Conservation (phyloP, 2,329 filamentous ascomycete genomes). For the Plenodomus lindquistii region DNA sequence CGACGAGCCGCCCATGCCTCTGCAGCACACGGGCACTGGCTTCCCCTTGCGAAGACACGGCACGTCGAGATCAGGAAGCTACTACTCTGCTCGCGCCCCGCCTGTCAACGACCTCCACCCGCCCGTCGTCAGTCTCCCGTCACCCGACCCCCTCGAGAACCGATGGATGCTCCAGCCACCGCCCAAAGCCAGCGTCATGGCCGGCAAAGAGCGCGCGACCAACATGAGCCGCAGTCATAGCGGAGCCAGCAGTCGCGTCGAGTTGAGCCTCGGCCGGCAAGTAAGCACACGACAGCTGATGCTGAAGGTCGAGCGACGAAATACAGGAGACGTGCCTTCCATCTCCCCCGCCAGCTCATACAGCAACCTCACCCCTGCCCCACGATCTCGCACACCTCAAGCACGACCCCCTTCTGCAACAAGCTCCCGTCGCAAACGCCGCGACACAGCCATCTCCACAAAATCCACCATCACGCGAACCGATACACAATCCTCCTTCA, state of each 20-base stretch:
- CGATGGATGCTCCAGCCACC: constrained; percentile 94
- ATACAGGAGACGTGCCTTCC: constrained; percentile 40
- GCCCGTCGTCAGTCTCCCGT: constrained; percentile 78
- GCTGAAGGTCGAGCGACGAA: constrained; percentile 40
- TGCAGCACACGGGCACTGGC: constrained; percentile 32
- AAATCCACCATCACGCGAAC: constrained; percentile 23
- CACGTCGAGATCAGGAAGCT: constrained; percentile 39
- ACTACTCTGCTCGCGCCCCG: constrained; percentile 56
- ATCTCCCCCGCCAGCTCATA: constrained; percentile 44
- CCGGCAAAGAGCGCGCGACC: constrained; percentile 72
- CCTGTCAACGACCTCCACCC: constrained; percentile 86
- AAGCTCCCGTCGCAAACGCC: constrained; percentile 34
- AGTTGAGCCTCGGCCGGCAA: constrained; percentile 43
- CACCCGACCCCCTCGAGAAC: constrained; percentile 69
- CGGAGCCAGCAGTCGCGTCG: constrained; percentile 46
- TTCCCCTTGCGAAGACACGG: constrained; percentile 36
- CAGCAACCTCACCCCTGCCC: constrained; percentile 25
- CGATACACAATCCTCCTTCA: constrained; percentile 27
- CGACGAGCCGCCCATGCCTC: constrained; percentile 50
- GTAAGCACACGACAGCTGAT: constrained; percentile 45
- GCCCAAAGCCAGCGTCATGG: constrained; percentile 88
- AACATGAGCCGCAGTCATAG: constrained; percentile 62
- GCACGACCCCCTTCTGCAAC: constrained; percentile 34
- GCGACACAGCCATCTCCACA: constrained; percentile 29
- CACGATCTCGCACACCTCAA: constrained; percentile 33